A percentile compares a stretch with the other conserved stretches of the same genome.
Evolutionary conservation across 495 filamentous ascomycete species (phyloP).

Genomic region (Chlorociboria aeruginascens): DNA sequence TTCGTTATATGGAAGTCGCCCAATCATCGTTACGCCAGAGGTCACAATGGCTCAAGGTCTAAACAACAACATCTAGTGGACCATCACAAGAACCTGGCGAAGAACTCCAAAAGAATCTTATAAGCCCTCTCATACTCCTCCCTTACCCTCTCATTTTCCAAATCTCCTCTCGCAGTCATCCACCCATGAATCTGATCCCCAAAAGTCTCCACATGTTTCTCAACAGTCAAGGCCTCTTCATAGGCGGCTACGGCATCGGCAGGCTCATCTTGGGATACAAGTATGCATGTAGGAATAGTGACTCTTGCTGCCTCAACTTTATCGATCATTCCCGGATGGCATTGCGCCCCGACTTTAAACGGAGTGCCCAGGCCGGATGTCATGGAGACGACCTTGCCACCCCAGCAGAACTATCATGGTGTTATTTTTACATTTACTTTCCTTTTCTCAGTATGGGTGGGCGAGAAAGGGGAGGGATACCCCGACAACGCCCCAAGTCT

Average conservation of each 20-base stretch:
- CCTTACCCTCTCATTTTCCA: constrained; percentile 53
- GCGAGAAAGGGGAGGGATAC: constrained; percentile 20
- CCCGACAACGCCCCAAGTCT: constrained; percentile 73
- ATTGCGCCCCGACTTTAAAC: constrained; percentile 57
- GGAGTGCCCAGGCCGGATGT: constrained; percentile 44
- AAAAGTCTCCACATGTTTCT: constrained; percentile 73
- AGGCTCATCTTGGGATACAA: constrained; percentile 57
- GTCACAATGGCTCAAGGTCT: too few relatives aligned
- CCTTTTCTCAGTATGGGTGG: not conserved
- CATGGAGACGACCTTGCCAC: constrained; percentile 55
- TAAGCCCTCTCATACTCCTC: constrained; percentile 73
- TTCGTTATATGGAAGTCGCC: too few relatives aligned
- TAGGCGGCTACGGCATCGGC: constrained; percentile 57
- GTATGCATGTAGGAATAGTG: constrained; percentile 48
- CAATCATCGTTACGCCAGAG: too few relatives aligned
- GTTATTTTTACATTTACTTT: not conserved
- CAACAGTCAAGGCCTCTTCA: constrained; percentile 47
- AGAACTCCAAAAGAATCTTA: constrained; percentile 57
- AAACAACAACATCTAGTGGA: too few relatives aligned
- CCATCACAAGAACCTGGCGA: constrained; percentile 64
- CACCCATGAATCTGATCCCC: constrained; percentile 74
- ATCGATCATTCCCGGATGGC: constrained; percentile 85
- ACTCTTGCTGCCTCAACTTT: constrained; percentile 56
- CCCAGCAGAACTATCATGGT: constrained; percentile 54
- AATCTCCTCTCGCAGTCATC: constrained; percentile 69